Evolutionary conservation across 2,329 filamentous ascomycete species (phyloP).

Genomic region (Diaporthe caulivora): DNA sequence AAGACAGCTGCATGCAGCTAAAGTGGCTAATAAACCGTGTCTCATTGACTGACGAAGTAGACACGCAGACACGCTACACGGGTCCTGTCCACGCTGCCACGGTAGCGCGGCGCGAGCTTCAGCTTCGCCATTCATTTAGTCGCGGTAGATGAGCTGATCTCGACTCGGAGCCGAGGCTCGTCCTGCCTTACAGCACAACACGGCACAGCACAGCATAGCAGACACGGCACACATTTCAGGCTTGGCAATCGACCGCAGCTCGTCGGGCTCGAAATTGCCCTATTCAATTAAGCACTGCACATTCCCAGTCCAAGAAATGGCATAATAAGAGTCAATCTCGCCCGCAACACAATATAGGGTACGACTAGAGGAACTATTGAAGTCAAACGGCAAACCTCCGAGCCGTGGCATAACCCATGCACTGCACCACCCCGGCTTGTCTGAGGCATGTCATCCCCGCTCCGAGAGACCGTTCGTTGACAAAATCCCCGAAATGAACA

Average conservation of each 20-base stretch:
- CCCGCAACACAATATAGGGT: not conserved
- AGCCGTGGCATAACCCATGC: not conserved
- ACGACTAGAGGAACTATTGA: conserved; percentile 7
- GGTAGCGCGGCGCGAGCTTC: conserved; percentile 10
- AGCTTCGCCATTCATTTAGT: not conserved
- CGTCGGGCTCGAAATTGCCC: conserved; percentile 16
- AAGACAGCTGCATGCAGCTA: conserved; percentile 5
- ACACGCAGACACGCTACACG: not conserved
- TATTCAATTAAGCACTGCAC: not conserved
- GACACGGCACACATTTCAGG: conserved; percentile 1
- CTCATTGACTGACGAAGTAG: conserved; percentile 10
- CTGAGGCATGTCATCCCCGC: conserved; percentile 7
- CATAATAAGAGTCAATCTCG: conserved; percentile 18
- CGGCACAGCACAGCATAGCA: not conserved
- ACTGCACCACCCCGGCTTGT: not conserved
- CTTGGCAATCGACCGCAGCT: conserved; percentile 30
- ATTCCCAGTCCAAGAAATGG: conserved; percentile 8
- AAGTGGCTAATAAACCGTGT: conserved; percentile 20
- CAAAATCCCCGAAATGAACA: conserved; percentile 19
- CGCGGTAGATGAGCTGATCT: conserved; percentile 29
- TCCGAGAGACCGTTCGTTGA: not conserved
- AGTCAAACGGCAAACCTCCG: conserved; percentile 25
- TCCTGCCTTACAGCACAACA: not conserved
- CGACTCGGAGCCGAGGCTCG: conserved; percentile 13
- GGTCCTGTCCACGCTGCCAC: too few species aligned